Evolutionary conservation across 2,329 filamentous ascomycete genomes (phyloP).

Genomic region (Ophiostoma montium): DNA sequence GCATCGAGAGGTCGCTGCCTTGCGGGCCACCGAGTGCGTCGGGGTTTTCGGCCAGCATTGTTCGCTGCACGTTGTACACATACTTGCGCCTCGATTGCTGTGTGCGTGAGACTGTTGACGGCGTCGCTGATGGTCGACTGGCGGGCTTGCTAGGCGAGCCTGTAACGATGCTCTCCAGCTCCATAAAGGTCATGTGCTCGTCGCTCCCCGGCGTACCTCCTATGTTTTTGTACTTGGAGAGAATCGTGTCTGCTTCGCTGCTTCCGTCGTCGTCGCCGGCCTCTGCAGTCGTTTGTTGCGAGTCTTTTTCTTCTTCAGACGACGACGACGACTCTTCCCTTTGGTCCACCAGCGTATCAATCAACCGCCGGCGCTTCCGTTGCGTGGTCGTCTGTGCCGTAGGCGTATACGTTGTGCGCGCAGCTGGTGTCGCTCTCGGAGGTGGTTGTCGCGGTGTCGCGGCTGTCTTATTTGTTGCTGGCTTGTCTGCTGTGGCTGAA

Average conservation of each 20-base stretch:
- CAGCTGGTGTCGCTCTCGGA: not conserved
- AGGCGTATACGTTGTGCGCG: not conserved
- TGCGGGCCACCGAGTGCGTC: constrained; percentile 9
- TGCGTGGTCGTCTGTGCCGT: not conserved
- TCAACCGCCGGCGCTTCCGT: constrained; percentile 21
- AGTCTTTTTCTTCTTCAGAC: constrained; percentile 5
- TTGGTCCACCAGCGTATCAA: constrained; percentile 29
- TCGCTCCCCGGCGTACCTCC: constrained; percentile 9
- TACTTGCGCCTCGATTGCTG: constrained; percentile 19
- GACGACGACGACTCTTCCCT: constrained; percentile 21
- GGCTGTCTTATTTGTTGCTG: not conserved
- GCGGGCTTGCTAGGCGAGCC: constrained; percentile 9
- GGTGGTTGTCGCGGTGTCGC: not conserved
- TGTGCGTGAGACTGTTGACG: constrained; percentile 8
- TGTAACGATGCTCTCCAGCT: constrained; percentile 11
- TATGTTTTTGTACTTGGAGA: constrained; percentile 2
- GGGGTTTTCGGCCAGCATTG: constrained; percentile 23
- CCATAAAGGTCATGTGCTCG: constrained; percentile 5
- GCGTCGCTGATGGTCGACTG: constrained; percentile 10
- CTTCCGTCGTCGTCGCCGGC: constrained; percentile 3
- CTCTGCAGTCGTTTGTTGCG: not conserved
- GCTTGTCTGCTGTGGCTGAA: too few relatives aligned
- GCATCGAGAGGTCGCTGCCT: constrained; percentile 14
- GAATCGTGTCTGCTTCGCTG: constrained; percentile 7
- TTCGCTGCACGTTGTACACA: constrained; percentile 25